A percentile compares a stretch with the other conserved stretches of the same genome.
phyloP scores from a whole-genome alignment of 768 basidiomycete genomes.

The Clathrus columnatus region DNA sequence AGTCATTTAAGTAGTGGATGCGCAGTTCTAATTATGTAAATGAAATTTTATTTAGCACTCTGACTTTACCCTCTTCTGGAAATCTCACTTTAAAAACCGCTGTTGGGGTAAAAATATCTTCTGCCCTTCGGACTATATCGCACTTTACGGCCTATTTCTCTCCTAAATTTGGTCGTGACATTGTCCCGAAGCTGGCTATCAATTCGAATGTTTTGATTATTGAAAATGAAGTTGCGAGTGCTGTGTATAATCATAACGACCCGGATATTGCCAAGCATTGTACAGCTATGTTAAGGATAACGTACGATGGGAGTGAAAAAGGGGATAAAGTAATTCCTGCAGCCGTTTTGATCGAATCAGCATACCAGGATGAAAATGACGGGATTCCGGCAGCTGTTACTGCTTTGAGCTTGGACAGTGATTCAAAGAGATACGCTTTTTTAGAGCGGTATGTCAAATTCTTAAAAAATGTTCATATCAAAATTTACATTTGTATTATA shows the following conservation, averaged over 20 bases:
- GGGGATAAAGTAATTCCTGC: slow-evolving; percentile 40
- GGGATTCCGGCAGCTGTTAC: slow-evolving; percentile 41
- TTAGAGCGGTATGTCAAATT: slow-evolving; percentile 33
- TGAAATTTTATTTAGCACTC: slow-evolving; percentile 25
- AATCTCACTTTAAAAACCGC: slow-evolving; percentile 42
- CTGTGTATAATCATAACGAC: slow-evolving; percentile 33
- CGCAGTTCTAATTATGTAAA: too few relatives aligned
- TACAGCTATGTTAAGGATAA: slow-evolving; percentile 40
- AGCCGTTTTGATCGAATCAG: slow-evolving; percentile 45
- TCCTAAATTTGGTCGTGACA: slow-evolving; percentile 42
- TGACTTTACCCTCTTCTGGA: slow-evolving; percentile 36
- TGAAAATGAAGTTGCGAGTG: slow-evolving; percentile 43
- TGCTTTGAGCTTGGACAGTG: slow-evolving; percentile 37
- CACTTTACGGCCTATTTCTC: slow-evolving; percentile 51
- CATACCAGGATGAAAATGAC: slow-evolving; percentile 32
- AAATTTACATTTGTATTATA: slow-evolving; percentile 14
- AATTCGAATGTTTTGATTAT: slow-evolving; percentile 35
- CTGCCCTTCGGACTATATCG: slow-evolving; percentile 48
- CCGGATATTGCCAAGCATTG: slow-evolving; percentile 45
- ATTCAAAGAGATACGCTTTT: slow-evolving; percentile 37
- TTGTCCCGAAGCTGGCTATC: slow-evolving; percentile 40
- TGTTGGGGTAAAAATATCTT: slow-evolving; percentile 50
- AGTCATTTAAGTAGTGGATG: not conserved
- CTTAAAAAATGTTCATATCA: not conserved
- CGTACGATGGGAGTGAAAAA: slow-evolving; percentile 21